Percentiles rank a stretch among this genome's conserved stretches.
Evolutionary conservation across 495 filamentous ascomycete genomes (phyloP).

Genomic region (Penicillium riverlandense): DNA sequence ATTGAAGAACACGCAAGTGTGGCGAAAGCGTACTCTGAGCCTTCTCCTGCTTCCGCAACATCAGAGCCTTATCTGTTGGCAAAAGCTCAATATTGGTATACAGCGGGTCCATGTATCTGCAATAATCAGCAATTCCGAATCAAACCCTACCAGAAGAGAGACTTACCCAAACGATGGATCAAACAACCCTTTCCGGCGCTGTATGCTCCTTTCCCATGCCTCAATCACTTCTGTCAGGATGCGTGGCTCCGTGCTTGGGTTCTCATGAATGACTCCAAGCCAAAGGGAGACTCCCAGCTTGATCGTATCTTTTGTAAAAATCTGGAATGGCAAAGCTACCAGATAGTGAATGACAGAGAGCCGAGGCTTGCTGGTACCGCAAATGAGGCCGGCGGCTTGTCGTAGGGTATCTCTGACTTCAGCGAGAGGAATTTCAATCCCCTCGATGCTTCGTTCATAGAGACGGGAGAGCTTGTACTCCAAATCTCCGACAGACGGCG

Average conservation of each 20-base stretch:
- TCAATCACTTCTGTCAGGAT: slow-evolving; percentile 76
- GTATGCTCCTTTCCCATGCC: slow-evolving; percentile 77
- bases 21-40: slow-evolving; percentile 76
- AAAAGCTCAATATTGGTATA: slow-evolving; percentile 87
- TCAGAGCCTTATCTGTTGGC: slow-evolving; percentile 73
- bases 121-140: slow-evolving; percentile 4
- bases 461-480: slow-evolving; percentile 44
- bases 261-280: slow-evolving; percentile 95
- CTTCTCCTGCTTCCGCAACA: slow-evolving; percentile 65
- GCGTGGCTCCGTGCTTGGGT: slow-evolving; percentile 75
- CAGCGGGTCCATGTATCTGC: slow-evolving; percentile 77
- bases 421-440: slow-evolving; percentile 58
- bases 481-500: slow-evolving; percentile 15
- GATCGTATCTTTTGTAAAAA: slow-evolving; percentile 92
- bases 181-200: slow-evolving; percentile 73
- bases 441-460: slow-evolving; percentile 56
- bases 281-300: slow-evolving; percentile 92
- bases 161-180: slow-evolving; percentile 58
- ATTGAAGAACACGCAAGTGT: slow-evolving; percentile 78
- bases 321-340: slow-evolving; percentile 81
- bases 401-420: slow-evolving; percentile 75
- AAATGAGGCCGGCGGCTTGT: slow-evolving; percentile 77
- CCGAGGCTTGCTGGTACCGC: slow-evolving; percentile 62
- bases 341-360: slow-evolving; percentile 75
- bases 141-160: not conserved